Conservation (phyloP, 176 grass and related monocot genomes). For the Zea luxurians region DNA sequence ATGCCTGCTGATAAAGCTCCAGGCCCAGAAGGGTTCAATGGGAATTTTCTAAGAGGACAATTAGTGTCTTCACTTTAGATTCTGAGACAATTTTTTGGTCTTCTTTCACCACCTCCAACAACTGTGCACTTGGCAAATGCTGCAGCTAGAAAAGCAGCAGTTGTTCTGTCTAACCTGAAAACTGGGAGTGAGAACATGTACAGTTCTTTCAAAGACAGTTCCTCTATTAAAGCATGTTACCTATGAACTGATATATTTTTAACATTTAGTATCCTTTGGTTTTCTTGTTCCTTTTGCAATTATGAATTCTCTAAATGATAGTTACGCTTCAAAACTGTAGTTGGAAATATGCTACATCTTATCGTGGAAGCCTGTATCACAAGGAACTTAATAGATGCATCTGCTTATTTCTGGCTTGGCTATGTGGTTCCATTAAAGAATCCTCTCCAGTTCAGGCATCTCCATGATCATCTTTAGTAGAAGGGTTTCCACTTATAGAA, state of each 20-base stretch:
- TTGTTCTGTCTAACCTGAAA: constrained; percentile 60
- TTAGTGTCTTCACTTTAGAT: constrained; percentile 68
- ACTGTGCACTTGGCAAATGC: constrained; percentile 55
- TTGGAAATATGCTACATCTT: constrained; percentile 81
- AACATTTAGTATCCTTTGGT: constrained; percentile 28
- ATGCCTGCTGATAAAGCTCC: too few relatives aligned
- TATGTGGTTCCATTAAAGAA: constrained; percentile 63
- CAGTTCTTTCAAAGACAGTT: constrained; percentile 27
- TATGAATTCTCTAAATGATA: constrained; percentile 11
- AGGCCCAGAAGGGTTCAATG: too few relatives aligned
- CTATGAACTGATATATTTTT: constrained; percentile 7
- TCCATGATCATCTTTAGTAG: constrained; percentile 67
- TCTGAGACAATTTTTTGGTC: constrained; percentile 63
- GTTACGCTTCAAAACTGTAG: constrained; percentile 54
- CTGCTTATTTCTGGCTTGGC: constrained; percentile 86
- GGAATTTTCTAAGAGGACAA: constrained; percentile 25
- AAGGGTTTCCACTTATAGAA: constrained; percentile 62
- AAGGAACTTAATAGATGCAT: constrained; percentile 83
- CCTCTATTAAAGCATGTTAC: constrained; percentile 61
- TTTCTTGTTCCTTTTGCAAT: constrained; percentile 19
- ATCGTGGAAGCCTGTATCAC: constrained; percentile 84
- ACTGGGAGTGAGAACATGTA: constrained; percentile 37
- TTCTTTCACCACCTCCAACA: constrained; percentile 67
- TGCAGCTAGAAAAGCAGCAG: constrained; percentile 80
- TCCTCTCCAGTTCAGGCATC: constrained; percentile 48